phyloP scores from a whole-genome alignment of 768 basidiomycete species.

The Naganishia vaughanmartiniae region DNA sequence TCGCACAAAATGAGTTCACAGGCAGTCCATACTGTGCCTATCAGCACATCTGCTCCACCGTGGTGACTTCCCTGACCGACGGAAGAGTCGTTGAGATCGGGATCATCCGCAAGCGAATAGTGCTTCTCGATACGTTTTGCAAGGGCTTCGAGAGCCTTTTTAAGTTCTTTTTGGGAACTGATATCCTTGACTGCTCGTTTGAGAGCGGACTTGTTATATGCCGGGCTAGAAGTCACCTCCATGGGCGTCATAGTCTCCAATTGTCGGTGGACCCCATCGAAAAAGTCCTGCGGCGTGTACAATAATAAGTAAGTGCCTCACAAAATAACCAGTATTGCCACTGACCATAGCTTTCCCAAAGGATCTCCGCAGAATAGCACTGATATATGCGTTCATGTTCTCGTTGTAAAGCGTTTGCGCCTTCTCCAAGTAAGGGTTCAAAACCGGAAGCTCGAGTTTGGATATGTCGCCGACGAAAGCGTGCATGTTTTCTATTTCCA shows the following conservation, averaged over 20 bases:
- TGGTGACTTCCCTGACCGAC: not conserved
- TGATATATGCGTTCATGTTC: conserved; percentile 80
- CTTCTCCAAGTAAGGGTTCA: conserved; percentile 61
- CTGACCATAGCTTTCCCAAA: conserved; percentile 81
- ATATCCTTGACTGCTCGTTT: conserved; percentile 83
- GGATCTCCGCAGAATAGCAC: conserved; percentile 77
- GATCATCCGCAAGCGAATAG: conserved; percentile 55
- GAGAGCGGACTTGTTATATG: conserved; percentile 72
- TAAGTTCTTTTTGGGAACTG: conserved; percentile 73
- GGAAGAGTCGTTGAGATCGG: conserved; percentile 2
- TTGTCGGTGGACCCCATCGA: conserved; percentile 85
- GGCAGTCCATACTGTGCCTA: conserved; percentile 84
- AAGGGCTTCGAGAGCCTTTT: conserved; percentile 79
- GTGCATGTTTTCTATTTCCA: conserved; percentile 83
- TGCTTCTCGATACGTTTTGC: conserved; percentile 94
- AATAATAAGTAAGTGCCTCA: not conserved
- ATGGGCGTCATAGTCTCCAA: conserved; percentile 68
- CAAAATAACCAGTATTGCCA: not conserved
- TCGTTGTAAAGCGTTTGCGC: conserved; percentile 86
- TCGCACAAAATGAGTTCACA: conserved; percentile 79
- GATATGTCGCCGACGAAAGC: conserved; percentile 81
- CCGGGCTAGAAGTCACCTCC: conserved; percentile 71
- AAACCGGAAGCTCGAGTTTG: conserved; percentile 61
- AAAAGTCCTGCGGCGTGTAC: conserved; percentile 70
- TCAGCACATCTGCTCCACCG: conserved; percentile 52